Evolutionary conservation across 2,329 filamentous ascomycete genomes (phyloP).

Genomic region (Colletotrichum liaoningense): DNA sequence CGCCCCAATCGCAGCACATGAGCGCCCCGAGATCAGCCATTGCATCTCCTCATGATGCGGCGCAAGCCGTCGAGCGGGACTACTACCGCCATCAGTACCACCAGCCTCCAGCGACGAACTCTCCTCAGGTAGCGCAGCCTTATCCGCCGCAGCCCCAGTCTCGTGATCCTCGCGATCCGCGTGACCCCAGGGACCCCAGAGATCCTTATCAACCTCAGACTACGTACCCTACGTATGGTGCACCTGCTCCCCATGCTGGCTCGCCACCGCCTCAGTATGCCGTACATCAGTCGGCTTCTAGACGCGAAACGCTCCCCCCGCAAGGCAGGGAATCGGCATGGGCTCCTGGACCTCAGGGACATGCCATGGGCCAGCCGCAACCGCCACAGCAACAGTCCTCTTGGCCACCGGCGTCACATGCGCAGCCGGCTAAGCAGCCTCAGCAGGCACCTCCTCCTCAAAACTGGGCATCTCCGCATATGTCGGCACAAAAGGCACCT

Average conservation of each 20-base stretch:
- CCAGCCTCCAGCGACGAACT: constrained; percentile 52
- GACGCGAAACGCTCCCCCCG: constrained; percentile 54
- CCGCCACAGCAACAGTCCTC: constrained; percentile 44
- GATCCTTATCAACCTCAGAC: constrained; percentile 56
- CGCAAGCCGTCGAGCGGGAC: constrained; percentile 54
- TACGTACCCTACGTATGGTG: constrained; percentile 55
- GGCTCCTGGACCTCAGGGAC: constrained; percentile 42
- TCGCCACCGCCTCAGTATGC: constrained; percentile 68
- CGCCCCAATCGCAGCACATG: constrained; percentile 62
- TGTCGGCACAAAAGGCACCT: constrained; percentile 48
- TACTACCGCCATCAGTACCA: constrained; percentile 59
- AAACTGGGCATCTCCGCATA: constrained; percentile 52
- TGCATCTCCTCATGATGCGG: constrained; percentile 52
- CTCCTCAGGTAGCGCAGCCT: constrained; percentile 59
- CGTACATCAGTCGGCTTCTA: constrained; percentile 56
- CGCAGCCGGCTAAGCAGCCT: constrained; percentile 45
- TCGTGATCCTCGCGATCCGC: not conserved
- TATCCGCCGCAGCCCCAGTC: constrained; percentile 55
- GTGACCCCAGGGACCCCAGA: constrained; percentile 37
- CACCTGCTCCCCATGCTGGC: constrained; percentile 52
- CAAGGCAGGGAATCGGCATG: constrained; percentile 50
- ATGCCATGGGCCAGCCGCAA: constrained; percentile 39
- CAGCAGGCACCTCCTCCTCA: constrained; percentile 39
- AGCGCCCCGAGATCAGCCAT: constrained; percentile 57
- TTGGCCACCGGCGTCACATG: constrained; percentile 48